Base-by-base conservation (phyloP, 2,329 filamentous ascomycete species). In the Nannizziopsis barbatae region DNA sequence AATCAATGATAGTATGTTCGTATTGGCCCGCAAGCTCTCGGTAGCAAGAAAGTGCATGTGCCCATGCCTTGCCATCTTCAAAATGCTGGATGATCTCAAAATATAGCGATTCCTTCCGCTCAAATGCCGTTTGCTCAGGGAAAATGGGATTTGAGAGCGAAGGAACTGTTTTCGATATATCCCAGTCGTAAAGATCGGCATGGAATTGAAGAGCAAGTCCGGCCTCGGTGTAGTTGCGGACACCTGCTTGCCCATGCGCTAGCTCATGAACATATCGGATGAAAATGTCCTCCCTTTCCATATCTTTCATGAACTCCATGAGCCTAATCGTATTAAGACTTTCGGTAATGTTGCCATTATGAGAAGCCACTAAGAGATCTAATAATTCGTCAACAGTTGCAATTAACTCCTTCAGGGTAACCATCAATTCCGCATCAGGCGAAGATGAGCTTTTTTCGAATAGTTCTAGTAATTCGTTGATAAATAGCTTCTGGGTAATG, bases 211-310 rank as follows among this genome's bases (percentile, higher is more conserved):
- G 74, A 3, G 89, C 88, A 53, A 96, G 75, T 10, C 88, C 92
- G 11, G 90, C 90, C 66, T 95, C 89, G 0, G 87, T 85, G 54
- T 82, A 79, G 58, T 95, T 92, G 50, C 83, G 75, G 3, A 84
- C 77, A 36, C 82, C 77, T 7, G 77, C 75, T 63, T 96, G 90
- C 10, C 92, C 72, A 35, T 80, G 72, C 2, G 88, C 86, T 15
- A 96, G 75, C 64, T 95, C 88, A 62, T 96, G 90, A 11, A 96
- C 89, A 59, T 96, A 95, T 55, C 88, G 83, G 55, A 95, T 84
- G 65, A 95, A 96, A 50, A 95, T 95, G 59, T 95, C 89, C 63
- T 95, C 88, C 61, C 94, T 94, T 56, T 93, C 86, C 83, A 95
- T 94, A 61, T 95, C 88, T 55, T 88, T 84, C 57, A 96, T 75